Evolutionary conservation across 1,139 yeast genomes (phyloP), one percentile per base, ranked within the genome.

Genomic region (Hansenula sp.): DNA sequence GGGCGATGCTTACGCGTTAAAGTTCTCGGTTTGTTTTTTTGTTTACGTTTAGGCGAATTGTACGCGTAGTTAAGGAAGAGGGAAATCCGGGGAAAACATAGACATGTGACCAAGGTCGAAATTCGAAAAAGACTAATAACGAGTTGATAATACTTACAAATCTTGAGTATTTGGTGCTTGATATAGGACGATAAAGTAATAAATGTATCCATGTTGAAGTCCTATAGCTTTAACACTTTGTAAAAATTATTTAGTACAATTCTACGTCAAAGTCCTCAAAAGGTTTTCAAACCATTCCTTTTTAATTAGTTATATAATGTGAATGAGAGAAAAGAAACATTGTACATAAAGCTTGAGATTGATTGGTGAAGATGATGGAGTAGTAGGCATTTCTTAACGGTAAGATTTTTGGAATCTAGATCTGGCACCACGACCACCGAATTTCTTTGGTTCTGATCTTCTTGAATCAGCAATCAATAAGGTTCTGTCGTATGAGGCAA

Each of bases 351-450:
- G 19, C 33, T 36, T 30, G 20, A 19, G 34, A 33, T 33, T 33
- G 35, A 33, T 33, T 28, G 27, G 19, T 11, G n/a, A 14, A 33
- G 29, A 18, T 33, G 35, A 33, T 33, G 29, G 32, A 29, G 32
- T 13, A 13, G 22, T 22, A 25, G 34, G 43, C 32, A 36, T 38
- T 47, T 48, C 59, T 81, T 90, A 92, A 89, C 98, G 98, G 95
- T 92, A 92, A 75, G 98, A 92, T 77, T 92, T 92, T 83, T 92
- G 98, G 97, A 87, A 92, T 82, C 97, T 90, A 71, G 98, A 94
- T 81, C 98, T 92, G 79, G 98, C 98, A 88, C 98, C 98, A 77
- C 95, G 96, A 83, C 98, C 98, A 82, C 98, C 98, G 80, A 90
- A 92, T 82, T 92, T 92, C 97, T 92, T 92, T 84, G 99, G 99